These are phyloP conservation scores for Seminavis robusta DNA, from an alignment of 108 stramenopile genomes.

Conservation along the genomic window DNA sequence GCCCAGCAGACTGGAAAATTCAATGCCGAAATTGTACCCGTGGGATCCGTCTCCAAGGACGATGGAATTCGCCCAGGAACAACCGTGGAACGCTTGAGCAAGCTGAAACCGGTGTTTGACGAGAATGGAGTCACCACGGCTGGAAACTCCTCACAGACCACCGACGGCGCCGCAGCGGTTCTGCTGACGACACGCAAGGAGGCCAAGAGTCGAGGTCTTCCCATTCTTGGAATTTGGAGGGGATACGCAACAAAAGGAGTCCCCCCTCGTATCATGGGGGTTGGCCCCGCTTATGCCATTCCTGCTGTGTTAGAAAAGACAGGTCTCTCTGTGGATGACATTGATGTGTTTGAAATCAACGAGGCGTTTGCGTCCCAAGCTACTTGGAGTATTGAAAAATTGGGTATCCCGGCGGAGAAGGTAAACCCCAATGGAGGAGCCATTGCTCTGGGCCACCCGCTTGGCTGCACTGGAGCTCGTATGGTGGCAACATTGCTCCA, in stretches of 20 bases:
- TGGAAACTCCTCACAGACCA: constrained; percentile 89
- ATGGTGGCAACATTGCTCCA: constrained; percentile 87
- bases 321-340: constrained; percentile 52
- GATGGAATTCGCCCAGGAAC: constrained; percentile 90
- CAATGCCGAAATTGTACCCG: constrained; percentile 84
- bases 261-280: constrained; percentile 91
- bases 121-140: constrained; percentile 89
- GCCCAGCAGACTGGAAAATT: constrained; percentile 84
- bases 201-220: constrained; percentile 62
- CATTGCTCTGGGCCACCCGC: constrained; percentile 95
- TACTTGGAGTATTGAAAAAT: constrained; percentile 62
- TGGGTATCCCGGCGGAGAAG: constrained; percentile 58
- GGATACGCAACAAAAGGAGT: constrained; percentile 86
- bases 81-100: constrained; percentile 63
- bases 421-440: constrained; percentile 97
- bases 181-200: constrained; percentile 81
- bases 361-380: constrained; percentile 97
- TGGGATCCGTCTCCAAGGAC: constrained; percentile 71
- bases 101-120: constrained; percentile 83
- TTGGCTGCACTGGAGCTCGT: constrained; percentile 94
- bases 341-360: constrained; percentile 96
- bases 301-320: constrained; percentile 74
- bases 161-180: constrained; percentile 95
- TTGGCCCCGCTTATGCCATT: constrained; percentile 92
- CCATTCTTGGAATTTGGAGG: constrained; percentile 77